A percentile compares a stretch with the other conserved stretches of the same genome.
These are phyloP conservation scores for Acmispon strigosus DNA, from an alignment of 306 rosid genomes.

Conservation along the genomic window DNA sequence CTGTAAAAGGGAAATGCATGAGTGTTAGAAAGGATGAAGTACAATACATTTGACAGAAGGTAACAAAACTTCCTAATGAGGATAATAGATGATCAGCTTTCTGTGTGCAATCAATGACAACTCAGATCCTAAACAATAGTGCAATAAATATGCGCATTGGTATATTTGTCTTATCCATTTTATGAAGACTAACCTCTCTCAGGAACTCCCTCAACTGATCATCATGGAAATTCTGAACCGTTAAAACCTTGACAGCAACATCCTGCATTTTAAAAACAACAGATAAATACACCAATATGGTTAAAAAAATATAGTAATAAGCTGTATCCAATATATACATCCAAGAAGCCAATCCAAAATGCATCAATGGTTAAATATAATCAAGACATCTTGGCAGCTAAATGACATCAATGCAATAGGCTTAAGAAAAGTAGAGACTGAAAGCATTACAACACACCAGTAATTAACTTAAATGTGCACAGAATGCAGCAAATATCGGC, in stretches of 20 bases:
- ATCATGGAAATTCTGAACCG: conserved; percentile 77
- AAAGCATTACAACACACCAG: background rate
- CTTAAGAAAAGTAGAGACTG: background rate
- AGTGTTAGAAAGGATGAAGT: background rate
- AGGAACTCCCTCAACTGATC: conserved; percentile 85
- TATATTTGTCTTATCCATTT: background rate
- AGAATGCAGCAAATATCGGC: background rate
- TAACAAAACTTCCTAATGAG: background rate
- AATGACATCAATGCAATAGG: background rate
- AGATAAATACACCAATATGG: background rate
- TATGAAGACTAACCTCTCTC: conserved; percentile 60
- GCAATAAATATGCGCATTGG: background rate
- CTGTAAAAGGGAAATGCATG: background rate
- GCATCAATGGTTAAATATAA: background rate
- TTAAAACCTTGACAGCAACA: conserved; percentile 89
- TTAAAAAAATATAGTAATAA: background rate
- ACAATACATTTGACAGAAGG: background rate
- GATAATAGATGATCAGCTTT: background rate
- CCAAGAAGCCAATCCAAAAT: background rate
- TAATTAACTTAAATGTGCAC: background rate
- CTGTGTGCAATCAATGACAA: background rate
- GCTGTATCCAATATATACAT: background rate
- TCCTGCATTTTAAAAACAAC: conserved; percentile 45
- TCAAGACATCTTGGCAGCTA: background rate
- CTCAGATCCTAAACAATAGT: background rate